Conservation (phyloP, 2,329 filamentous ascomycete genomes). For the Coniochaeta sp. region DNA sequence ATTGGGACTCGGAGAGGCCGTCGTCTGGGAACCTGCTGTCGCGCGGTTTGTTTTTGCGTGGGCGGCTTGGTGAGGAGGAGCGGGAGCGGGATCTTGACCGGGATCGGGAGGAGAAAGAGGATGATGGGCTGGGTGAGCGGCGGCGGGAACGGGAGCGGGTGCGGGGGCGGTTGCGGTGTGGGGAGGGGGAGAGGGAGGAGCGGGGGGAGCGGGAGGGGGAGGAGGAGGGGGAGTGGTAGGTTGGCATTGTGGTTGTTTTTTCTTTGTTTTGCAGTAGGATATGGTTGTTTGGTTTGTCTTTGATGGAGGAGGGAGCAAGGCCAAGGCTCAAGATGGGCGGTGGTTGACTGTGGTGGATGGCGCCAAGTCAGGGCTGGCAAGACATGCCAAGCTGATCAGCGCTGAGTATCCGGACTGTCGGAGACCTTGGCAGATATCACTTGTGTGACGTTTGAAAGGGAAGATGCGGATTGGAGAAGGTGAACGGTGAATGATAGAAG, state of each 20-base stretch:
- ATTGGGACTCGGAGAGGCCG: conserved; percentile 9
- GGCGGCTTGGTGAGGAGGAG: conserved; percentile 4
- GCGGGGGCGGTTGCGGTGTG: neutral
- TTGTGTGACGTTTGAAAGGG: neutral
- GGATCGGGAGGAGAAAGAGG: conserved; percentile 12
- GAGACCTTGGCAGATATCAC: neutral
- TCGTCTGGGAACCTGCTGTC: neutral
- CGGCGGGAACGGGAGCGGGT: neutral
- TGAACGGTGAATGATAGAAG: neutral
- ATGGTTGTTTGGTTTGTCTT: neutral
- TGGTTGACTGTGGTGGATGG: neutral
- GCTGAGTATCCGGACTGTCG: neutral
- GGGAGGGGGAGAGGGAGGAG: conserved; percentile 13
- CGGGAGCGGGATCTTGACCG: conserved; percentile 1
- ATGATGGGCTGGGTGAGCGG: conserved; percentile 12
- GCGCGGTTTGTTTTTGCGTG: neutral
- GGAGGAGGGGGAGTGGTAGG: conserved; percentile 11
- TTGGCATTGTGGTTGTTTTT: conserved; percentile 8
- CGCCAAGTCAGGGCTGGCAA: neutral
- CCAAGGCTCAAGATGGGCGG: neutral
- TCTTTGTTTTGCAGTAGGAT: neutral
- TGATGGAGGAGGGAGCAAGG: too few species aligned
- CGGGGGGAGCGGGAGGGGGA: conserved; percentile 7
- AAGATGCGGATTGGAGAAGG: neutral
- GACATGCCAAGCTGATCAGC: neutral